Percentiles rank a stretch among this genome's conserved stretches.
Evolutionary conservation across 352 stramenopile genomes (phyloP).

Genomic region (Aphanomyces invadans): DNA sequence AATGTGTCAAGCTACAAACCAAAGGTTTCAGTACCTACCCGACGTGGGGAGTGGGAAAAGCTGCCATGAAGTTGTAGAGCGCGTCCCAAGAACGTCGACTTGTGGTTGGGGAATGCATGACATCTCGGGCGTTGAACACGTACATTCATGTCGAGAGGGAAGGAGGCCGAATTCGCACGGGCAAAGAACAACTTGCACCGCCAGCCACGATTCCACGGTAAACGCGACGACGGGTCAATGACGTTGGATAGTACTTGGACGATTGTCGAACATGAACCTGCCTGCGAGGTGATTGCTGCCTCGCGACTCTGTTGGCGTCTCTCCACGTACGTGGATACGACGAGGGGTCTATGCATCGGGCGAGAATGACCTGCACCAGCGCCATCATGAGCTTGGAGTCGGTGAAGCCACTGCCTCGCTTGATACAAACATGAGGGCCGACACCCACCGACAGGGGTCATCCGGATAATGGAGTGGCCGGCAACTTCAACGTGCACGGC

Average conservation of each 20-base stretch:
- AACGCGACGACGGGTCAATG: constrained; percentile 27
- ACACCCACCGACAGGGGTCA: neutral
- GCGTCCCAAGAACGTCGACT: constrained; percentile 28
- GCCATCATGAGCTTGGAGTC: neutral
- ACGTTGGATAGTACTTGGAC: constrained; percentile 25
- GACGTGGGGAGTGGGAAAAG: constrained; percentile 24
- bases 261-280: neutral
- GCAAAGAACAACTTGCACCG: constrained; percentile 25
- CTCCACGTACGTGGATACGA: neutral
- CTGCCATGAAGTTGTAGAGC: constrained; percentile 20
- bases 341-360: neutral
- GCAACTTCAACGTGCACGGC: neutral
- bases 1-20: neutral
- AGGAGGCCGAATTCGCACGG: neutral
- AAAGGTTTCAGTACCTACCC: neutral
- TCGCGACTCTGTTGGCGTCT: too few relatives aligned
- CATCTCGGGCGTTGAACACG: constrained; percentile 26
- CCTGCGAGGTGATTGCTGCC: too few relatives aligned
- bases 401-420: too few relatives aligned
- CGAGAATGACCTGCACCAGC: neutral
- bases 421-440: too few relatives aligned
- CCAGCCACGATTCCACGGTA: constrained; percentile 17
- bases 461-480: neutral
- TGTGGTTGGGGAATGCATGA: constrained; percentile 16
- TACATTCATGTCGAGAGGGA: constrained; percentile 17